phyloP scores from a whole-genome alignment of 305 asterid genomes.

The Andrographis paniculata region DNA sequence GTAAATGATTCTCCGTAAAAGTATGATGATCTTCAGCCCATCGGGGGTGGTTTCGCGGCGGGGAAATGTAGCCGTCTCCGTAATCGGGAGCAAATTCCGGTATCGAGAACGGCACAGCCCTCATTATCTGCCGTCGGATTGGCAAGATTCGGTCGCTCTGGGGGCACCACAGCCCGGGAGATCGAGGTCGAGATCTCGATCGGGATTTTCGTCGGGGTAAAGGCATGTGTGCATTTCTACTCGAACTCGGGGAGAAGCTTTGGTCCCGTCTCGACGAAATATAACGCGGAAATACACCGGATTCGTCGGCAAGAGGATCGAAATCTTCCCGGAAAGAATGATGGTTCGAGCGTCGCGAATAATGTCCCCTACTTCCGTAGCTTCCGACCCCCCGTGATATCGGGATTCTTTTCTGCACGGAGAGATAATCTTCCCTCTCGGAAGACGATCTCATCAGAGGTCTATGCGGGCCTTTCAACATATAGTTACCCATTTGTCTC shows the following conservation, averaged over 20 bases:
- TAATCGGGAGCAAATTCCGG: constrained; percentile 38
- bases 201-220: constrained; percentile 43
- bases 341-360: constrained; percentile 34
- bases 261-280: constrained; percentile 44
- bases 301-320: constrained; percentile 36
- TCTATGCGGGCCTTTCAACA: constrained; percentile 39
- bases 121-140: constrained; percentile 36
- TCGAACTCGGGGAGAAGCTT: constrained; percentile 40
- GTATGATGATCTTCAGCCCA: constrained; percentile 44
- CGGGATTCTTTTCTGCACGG: constrained; percentile 34
- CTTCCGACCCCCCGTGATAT: constrained; percentile 26
- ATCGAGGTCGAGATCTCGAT: constrained; percentile 76
- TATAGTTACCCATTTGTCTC: constrained; percentile 32
- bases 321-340: constrained; percentile 41
- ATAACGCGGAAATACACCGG: constrained; percentile 29
- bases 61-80: constrained; percentile 43
- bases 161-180: constrained; percentile 65
- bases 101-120: constrained; percentile 41
- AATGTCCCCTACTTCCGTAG: constrained; percentile 39
- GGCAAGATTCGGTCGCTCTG: constrained; percentile 38
- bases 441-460: constrained; percentile 37
- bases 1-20: constrained; percentile 30
- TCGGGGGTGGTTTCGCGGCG: constrained; percentile 33
- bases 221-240: constrained; percentile 29
- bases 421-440: constrained; percentile 44